Percentiles rank a stretch among this genome's conserved stretches.
Evolutionary conservation across 176 grass and related monocot genomes (phyloP).

Genomic region (Paspalum vaginatum): DNA sequence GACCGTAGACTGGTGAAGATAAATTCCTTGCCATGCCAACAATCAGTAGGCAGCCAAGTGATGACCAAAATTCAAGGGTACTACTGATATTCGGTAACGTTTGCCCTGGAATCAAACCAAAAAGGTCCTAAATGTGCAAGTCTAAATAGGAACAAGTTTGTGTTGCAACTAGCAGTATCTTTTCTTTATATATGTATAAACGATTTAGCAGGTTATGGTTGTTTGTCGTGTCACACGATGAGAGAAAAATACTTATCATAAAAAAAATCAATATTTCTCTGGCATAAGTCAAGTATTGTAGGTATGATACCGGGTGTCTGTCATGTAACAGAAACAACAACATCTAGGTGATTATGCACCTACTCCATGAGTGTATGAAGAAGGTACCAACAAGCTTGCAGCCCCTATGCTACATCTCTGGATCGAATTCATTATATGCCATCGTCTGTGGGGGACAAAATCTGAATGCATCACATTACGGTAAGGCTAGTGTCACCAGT

Average conservation of each 20-base stretch:
- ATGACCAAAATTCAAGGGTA: background rate
- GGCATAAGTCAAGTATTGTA: background rate
- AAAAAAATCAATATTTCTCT: conserved; percentile 3
- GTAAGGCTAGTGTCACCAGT: no score
- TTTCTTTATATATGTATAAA: background rate
- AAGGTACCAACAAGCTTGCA: conserved; percentile 2
- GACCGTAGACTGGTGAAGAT: no score
- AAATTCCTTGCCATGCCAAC: no score
- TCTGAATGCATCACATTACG: background rate
- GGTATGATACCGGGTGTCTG: background rate
- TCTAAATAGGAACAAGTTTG: background rate
- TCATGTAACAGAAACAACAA: background rate
- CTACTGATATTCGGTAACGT: background rate
- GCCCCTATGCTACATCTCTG: background rate
- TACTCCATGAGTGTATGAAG: background rate
- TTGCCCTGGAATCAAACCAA: background rate
- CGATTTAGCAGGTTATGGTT: background rate
- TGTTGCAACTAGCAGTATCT: background rate
- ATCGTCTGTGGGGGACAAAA: background rate
- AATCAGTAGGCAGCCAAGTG: background rate
- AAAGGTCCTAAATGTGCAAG: background rate
- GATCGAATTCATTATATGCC: background rate
- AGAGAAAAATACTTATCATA: background rate
- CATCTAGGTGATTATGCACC: conserved; percentile 7
- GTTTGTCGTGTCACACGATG: conserved; percentile 5